Percentiles rank a stretch among this genome's conserved stretches.
phyloP scores from a whole-genome alignment of 1,284 basidiomycete species.

The Gomphus sp. region DNA sequence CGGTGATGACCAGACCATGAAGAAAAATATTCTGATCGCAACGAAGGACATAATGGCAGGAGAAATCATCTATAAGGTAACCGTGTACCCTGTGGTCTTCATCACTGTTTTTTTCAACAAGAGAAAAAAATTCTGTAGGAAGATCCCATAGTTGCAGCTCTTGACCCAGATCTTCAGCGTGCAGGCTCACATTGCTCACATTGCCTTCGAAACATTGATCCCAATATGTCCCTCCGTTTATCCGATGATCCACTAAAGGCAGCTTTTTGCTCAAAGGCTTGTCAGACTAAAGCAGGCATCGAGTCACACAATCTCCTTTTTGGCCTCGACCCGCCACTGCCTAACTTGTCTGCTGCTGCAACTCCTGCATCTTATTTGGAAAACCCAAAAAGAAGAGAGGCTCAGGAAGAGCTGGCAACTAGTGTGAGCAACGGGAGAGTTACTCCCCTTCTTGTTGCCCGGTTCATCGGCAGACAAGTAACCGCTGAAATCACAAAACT shows the following conservation, averaged over 20 bases:
- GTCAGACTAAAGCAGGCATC: constrained; percentile 42
- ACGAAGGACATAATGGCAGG: constrained; percentile 58
- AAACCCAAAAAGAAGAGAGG: constrained; percentile 37
- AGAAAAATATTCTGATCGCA: constrained; percentile 53
- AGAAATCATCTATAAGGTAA: constrained; percentile 67
- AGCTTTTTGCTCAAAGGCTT: constrained; percentile 64
- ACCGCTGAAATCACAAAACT: constrained; percentile 54
- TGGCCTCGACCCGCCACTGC: constrained; percentile 52
- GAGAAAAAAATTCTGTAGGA: constrained; percentile 36
- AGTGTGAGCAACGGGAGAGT: constrained; percentile 39
- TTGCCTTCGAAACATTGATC: constrained; percentile 51
- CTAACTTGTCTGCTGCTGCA: constrained; percentile 35
- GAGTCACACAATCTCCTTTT: constrained; percentile 65
- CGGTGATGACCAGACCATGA: constrained; percentile 23
- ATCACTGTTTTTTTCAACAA: not conserved
- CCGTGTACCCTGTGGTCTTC: constrained; percentile 2
- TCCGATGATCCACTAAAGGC: constrained; percentile 44
- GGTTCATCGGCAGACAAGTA: constrained; percentile 64
- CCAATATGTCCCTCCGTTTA: constrained; percentile 33
- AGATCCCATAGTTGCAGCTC: constrained; percentile 53
- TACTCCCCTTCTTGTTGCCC: constrained; percentile 50
- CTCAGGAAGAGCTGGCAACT: constrained; percentile 48
- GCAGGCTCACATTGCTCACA: constrained; percentile 61
- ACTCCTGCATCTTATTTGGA: constrained; percentile 21
- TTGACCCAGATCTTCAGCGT: constrained; percentile 60